Evolutionary conservation across 768 basidiomycete genomes (phyloP).

Genomic region (Psilocybe subaeruginosa): DNA sequence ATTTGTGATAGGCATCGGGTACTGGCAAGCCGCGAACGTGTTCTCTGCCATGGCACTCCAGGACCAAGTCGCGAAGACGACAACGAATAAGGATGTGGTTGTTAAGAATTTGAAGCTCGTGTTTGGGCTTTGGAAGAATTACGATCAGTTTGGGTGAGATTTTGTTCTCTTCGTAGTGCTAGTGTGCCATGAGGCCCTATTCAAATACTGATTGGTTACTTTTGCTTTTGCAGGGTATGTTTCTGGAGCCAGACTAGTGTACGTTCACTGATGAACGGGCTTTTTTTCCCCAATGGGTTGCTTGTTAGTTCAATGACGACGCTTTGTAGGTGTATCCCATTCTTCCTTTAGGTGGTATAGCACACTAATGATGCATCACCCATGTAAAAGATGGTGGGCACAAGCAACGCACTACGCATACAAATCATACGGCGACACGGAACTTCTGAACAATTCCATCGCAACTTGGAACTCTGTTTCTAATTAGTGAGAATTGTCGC

Average conservation of each 20-base stretch:
- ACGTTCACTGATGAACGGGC: not conserved
- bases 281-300: not conserved
- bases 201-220: too few species aligned
- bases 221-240: not conserved
- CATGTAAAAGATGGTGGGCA: constrained; percentile 51
- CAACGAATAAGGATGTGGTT: constrained; percentile 38
- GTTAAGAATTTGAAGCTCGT: constrained; percentile 43
- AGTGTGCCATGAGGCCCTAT: too few species aligned
- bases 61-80: constrained; percentile 41
- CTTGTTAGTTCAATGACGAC: constrained; percentile 47
- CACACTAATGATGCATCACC: too few species aligned
- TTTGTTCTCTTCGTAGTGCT: not conserved
- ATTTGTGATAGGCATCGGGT: constrained; percentile 39
- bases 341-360: not conserved
- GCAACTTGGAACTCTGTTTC: constrained; percentile 52
- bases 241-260: not conserved
- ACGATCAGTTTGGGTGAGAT: constrained; percentile 44
- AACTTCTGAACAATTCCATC: constrained; percentile 44
- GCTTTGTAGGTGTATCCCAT: constrained; percentile 35
- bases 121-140: constrained; percentile 39
- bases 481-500: constrained; percentile 38
- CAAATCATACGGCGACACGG: constrained; percentile 47
- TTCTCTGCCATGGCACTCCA: constrained; percentile 54
- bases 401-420: constrained; percentile 52
- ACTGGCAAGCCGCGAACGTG: constrained; percentile 57